Percentiles rank a stretch among this genome's conserved stretches.
Evolutionary conservation across 176 grass and related monocot genomes (phyloP).

Genomic region (Oryza australiensis): DNA sequence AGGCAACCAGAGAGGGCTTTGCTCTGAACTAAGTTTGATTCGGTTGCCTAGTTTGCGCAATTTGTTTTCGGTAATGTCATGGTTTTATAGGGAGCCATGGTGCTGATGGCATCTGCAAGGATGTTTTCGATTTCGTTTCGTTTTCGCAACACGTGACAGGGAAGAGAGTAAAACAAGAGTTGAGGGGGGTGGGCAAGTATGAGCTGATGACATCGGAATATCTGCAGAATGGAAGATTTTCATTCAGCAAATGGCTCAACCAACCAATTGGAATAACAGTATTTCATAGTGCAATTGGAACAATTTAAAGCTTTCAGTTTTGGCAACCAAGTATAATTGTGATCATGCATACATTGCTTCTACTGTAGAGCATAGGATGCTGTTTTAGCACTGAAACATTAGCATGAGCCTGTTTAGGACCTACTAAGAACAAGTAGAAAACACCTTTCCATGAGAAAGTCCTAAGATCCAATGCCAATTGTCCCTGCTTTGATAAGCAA

Average conservation of each 20-base stretch:
- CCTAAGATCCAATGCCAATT: slow-evolving; percentile 52
- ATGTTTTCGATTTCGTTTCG: background rate
- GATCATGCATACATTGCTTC: slow-evolving; percentile 19
- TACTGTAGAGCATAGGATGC: slow-evolving; percentile 53
- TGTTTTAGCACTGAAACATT: slow-evolving; percentile 21
- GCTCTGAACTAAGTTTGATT: slow-evolving; percentile 16
- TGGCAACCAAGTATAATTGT: slow-evolving; percentile 25
- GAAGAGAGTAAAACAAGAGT: background rate
- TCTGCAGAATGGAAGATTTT: slow-evolving; percentile 39
- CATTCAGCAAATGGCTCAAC: slow-evolving; percentile 32
- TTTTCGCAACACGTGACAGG: slow-evolving; percentile 40
- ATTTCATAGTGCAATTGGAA: slow-evolving; percentile 32
- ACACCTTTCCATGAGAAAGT: slow-evolving; percentile 23
- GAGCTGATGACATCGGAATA: slow-evolving; percentile 19
- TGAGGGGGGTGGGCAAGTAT: background rate
- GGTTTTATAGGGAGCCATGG: slow-evolving; percentile 47
- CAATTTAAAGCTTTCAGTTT: slow-evolving; percentile 39
- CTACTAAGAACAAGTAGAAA: slow-evolving; percentile 9
- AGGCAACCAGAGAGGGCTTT: background rate
- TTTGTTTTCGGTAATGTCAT: slow-evolving; percentile 31
- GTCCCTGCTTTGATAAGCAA: slow-evolving; percentile 48
- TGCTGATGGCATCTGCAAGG: slow-evolving; percentile 33
- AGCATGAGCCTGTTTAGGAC: background rate
- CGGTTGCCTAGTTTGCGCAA: slow-evolving; percentile 21
- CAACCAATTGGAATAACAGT: slow-evolving; percentile 27